Percentiles rank a stretch among this genome's conserved stretches.
Conservation (phyloP, 78 protist species). For the Dictyostelium brefeldianum region DNA sequence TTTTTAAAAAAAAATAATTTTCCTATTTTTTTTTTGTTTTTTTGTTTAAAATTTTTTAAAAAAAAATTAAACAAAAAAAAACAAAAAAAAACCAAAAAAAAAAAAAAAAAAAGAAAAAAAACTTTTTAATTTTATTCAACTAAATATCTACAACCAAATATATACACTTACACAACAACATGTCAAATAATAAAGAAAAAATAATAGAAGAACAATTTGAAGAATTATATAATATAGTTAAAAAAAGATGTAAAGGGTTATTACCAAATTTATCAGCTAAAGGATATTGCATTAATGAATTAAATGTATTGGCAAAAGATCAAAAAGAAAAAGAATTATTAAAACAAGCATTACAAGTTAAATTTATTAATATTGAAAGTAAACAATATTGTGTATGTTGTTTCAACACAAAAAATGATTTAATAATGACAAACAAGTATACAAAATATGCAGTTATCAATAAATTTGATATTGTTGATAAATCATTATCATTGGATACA, state of each 20-base stretch:
- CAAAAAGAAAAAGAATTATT: neutral
- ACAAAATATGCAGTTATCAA: neutral
- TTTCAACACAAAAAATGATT: neutral
- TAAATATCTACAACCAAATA: no score
- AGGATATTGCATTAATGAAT: conserved; percentile 1
- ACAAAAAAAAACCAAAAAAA: no score
- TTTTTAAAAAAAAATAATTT: no score
- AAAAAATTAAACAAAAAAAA: no score
- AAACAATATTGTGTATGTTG: neutral
- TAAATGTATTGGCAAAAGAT: neutral
- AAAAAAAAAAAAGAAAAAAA: no score
- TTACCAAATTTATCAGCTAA: conserved; percentile 6
- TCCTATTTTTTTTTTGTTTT: no score
- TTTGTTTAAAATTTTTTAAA: no score
- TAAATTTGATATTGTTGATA: neutral
- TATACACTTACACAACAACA: no score
- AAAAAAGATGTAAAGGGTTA: neutral
- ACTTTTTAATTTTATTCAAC: no score
- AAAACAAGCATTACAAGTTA: neutral
- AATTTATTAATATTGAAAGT: neutral
- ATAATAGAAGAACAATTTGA: neutral
- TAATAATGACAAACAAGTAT: neutral
- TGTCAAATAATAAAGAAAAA: neutral
- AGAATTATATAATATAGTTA: conserved; percentile 1
- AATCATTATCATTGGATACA: neutral